Percentiles rank a stretch among this genome's conserved stretches.
These are phyloP conservation scores for Thermothelomyces thermophilus DNA, from an alignment of 2,329 filamentous ascomycete species.

Conservation along the genomic window DNA sequence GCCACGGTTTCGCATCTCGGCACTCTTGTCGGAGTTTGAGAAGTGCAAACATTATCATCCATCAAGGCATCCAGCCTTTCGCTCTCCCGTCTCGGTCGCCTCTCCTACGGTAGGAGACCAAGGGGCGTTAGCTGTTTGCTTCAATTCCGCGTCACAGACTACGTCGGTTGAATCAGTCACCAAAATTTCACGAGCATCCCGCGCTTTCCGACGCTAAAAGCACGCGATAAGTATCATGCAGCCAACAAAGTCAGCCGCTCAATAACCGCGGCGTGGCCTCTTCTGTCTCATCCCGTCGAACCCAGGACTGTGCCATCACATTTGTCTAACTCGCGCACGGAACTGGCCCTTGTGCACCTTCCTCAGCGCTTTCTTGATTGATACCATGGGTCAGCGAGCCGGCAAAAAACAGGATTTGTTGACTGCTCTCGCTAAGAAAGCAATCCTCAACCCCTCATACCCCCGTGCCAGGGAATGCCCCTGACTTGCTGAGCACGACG, in stretches of 20 bases:
- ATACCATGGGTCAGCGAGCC: neutral
- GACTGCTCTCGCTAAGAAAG: neutral
- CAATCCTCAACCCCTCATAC: conserved; percentile 36
- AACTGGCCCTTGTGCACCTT: neutral
- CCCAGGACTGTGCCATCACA: neutral
- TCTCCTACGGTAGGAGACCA: no score
- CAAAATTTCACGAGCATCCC: neutral
- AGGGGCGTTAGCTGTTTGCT: no score
- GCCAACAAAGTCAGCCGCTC: no score
- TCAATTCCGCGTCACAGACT: no score
- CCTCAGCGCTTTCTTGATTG: neutral
- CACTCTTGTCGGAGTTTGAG: no score
- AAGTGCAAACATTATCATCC: no score
- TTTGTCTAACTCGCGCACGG: neutral
- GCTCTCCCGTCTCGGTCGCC: no score
- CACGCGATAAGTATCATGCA: no score
- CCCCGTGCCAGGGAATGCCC: conserved; percentile 88
- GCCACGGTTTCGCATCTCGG: no score
- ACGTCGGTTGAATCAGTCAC: neutral
- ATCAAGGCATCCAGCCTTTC: no score
- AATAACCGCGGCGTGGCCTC: neutral
- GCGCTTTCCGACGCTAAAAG: neutral
- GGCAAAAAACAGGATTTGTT: neutral
- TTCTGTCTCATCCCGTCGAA: neutral
- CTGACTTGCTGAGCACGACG: conserved; percentile 86